Base-by-base conservation (phyloP, 2,329 filamentous ascomycete genomes). In the Penicillium sp. region DNA sequence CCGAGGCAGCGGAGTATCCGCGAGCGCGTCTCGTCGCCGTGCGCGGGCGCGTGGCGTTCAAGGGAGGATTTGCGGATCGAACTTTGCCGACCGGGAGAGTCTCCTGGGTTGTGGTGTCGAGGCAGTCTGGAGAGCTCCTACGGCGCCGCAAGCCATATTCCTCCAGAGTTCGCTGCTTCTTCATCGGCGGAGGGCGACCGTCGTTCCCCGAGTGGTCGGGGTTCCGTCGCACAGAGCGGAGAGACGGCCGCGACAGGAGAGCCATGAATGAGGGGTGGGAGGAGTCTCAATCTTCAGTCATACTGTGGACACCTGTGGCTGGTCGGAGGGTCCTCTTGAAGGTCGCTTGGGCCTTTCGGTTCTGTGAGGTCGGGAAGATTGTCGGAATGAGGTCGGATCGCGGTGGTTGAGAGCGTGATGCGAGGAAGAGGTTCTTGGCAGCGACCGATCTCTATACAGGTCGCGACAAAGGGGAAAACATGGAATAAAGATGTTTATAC, bases 211-310 rank as follows among this genome's bases (percentile, higher is more conserved):
- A 58, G 53, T 60, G 56, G 57, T 68, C 61, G 53, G 61, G 56
- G 33, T 65, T 65, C 61, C 62, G 69, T 72, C 70, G 70, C 67
- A 71, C 61, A 56, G 69, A 65, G 58, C 70, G 71, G 59, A 72
- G 64, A 42, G 70, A 70, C 5, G 70, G 61, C 63, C 68, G 68
- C 63, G 71, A 71, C 64, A 69, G 67, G 59, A 71, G 62, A 53
- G 70, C 67, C 72, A 74, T 74, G 60, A 59, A 59, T 62, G 31
- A 42, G 37, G 33, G 33, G 37, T 39, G 42, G 56, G 29, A 21
- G 52, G 14, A 14, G 44, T 37, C 54, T 65, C 49, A 68, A 47
- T 50, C 45, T 14, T 13, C 45, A 51, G 57, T 56, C 65, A 66
- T 65, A 60, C 59, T 62, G 63, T 56, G 60, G 54, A 56, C 58